These are phyloP conservation scores for Effrenium voratum DNA, from an alignment of 73 alveolate genomes.

Conservation along the genomic window DNA sequence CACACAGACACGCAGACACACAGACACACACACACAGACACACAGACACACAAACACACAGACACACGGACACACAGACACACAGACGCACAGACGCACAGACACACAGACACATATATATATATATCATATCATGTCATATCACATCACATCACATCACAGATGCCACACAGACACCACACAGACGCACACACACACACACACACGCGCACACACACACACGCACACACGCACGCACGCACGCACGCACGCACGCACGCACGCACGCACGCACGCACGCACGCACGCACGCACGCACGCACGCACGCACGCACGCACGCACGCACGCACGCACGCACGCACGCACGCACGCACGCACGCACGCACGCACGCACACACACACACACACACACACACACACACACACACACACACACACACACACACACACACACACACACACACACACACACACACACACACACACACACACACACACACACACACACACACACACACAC, in stretches of 20 bases:
- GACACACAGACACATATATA: too few species aligned
- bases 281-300: slow-evolving; percentile 42
- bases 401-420: slow-evolving; percentile 58
- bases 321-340: slow-evolving; percentile 38
- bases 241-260: slow-evolving; percentile 29
- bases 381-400: slow-evolving; percentile 58
- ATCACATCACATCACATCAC: too few species aligned
- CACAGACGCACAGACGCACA: too few species aligned
- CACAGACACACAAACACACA: too few species aligned
- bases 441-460: slow-evolving; percentile 58
- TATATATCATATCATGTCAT: too few species aligned
- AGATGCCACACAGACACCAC: neutral
- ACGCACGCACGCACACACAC: slow-evolving; percentile 42
- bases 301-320: slow-evolving; percentile 42
- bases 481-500: slow-evolving; percentile 46
- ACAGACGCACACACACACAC: slow-evolving; percentile 10
- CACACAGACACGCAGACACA: too few species aligned
- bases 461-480: slow-evolving; percentile 58
- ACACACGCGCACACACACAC: slow-evolving; percentile 48
- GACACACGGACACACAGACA: too few species aligned
- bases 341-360: slow-evolving; percentile 29
- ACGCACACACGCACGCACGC: slow-evolving; percentile 34
- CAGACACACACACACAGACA: too few species aligned
- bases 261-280: slow-evolving; percentile 42
- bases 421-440: slow-evolving; percentile 57